Conservation (phyloP, 2,329 filamentous ascomycete species). For the Fusarium sp. region DNA sequence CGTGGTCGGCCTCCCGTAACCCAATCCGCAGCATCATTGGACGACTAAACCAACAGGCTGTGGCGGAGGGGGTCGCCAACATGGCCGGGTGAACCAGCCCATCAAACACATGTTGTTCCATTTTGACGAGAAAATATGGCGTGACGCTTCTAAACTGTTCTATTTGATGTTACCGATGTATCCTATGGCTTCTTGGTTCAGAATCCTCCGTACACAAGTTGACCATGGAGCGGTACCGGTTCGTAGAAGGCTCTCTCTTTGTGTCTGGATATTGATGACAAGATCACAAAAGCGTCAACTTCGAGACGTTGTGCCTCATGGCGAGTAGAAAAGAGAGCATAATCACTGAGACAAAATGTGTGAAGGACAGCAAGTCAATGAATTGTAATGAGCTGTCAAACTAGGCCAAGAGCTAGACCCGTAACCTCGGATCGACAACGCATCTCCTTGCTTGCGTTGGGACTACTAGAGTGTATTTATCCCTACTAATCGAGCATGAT, state of each 20-base stretch:
- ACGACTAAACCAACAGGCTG: neutral
- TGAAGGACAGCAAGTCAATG: neutral
- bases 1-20: neutral
- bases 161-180: neutral
- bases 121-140: neutral
- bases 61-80: constrained; percentile 7
- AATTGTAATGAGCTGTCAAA: neutral
- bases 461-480: no score
- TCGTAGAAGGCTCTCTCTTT: neutral
- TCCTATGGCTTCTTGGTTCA: neutral
- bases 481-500: no score
- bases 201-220: neutral
- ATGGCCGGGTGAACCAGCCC: neutral
- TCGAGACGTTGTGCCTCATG: no score
- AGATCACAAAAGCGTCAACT: neutral
- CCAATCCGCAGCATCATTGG: neutral
- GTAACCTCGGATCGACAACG: neutral
- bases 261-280: neutral
- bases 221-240: neutral
- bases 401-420: neutral
- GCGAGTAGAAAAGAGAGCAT: neutral
- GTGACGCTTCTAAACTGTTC: neutral
- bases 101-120: neutral
- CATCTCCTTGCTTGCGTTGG: no score
- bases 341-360: neutral